phyloP scores from a whole-genome alignment of 441 rosid genomes.

The Mallotus repandus region DNA sequence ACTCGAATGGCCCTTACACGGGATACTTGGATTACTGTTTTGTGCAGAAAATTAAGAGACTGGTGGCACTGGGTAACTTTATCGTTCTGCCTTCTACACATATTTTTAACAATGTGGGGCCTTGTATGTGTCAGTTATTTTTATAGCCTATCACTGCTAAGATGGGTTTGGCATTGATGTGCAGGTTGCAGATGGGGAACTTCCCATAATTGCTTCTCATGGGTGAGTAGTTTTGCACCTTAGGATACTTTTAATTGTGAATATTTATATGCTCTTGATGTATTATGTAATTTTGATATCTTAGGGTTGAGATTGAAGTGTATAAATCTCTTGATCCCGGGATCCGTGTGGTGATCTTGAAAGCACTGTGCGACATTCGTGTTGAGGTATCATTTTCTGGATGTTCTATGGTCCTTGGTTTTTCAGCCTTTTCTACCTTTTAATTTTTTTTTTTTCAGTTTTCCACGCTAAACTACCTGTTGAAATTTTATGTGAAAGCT shows the following conservation, averaged over 20 bases:
- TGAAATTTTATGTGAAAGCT: constrained; percentile 5
- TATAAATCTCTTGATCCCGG: constrained; percentile 92
- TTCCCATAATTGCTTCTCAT: constrained; percentile 91
- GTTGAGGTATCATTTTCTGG: constrained; percentile 66
- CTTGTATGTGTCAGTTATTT: constrained; percentile 4
- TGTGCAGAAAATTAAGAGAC: constrained; percentile 96
- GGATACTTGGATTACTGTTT: constrained; percentile 95
- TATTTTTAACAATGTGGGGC: constrained; percentile 19
- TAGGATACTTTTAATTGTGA: constrained; percentile 19
- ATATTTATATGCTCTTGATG: constrained; percentile 29
- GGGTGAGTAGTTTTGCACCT: constrained; percentile 65
- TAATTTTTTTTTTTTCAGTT: background rate
- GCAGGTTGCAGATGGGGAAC: constrained; percentile 98
- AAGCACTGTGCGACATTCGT: constrained; percentile 96
- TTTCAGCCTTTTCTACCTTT: constrained; percentile 9
- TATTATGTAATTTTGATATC: constrained; percentile 24
- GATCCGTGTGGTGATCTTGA: constrained; percentile 91
- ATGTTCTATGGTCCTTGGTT: constrained; percentile 9
- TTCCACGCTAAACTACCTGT: background rate
- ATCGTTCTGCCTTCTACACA: constrained; percentile 31
- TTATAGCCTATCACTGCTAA: constrained; percentile 23
- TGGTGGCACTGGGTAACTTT: constrained; percentile 99
- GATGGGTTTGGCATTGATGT: constrained; percentile 26
- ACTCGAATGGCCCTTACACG: constrained; percentile 95
- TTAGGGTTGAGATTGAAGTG: constrained; percentile 71